Conservation (phyloP, 2,329 filamentous ascomycete genomes). For the Pseudocercospora musae region DNA sequence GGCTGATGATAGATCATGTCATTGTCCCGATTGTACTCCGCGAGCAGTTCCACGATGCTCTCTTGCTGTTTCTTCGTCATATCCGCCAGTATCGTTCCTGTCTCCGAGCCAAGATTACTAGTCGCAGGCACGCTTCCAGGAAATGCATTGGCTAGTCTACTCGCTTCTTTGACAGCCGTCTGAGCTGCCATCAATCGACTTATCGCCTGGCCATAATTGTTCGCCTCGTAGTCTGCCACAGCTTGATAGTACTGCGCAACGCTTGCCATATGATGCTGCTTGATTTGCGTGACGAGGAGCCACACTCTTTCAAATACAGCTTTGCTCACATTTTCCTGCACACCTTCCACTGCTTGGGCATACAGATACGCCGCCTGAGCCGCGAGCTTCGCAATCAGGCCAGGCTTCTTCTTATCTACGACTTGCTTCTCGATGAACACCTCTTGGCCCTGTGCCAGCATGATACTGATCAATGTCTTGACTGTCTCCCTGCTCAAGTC, state of each 20-base stretch:
- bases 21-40: constrained; percentile 81
- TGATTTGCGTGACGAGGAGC: constrained; percentile 77
- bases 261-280: constrained; percentile 77
- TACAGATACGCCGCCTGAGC: constrained; percentile 89
- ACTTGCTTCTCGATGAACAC: constrained; percentile 97
- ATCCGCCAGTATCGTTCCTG: constrained; percentile 69
- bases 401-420: constrained; percentile 86
- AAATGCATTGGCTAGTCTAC: constrained; percentile 72
- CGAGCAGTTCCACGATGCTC: constrained; percentile 76
- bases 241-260: constrained; percentile 93
- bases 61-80: constrained; percentile 78
- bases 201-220: constrained; percentile 81
- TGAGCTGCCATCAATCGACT: constrained; percentile 80
- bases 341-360: constrained; percentile 79
- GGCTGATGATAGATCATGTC: constrained; percentile 97
- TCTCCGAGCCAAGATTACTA: constrained; percentile 80
- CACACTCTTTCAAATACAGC: constrained; percentile 94
- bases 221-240: constrained; percentile 82
- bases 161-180: constrained; percentile 71
- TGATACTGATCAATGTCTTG: constrained; percentile 88
- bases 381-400: constrained; percentile 85
- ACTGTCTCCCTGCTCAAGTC: constrained; percentile 94
- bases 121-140: constrained; percentile 73
- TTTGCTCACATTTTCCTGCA: constrained; percentile 87
- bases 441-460: constrained; percentile 93